These are phyloP conservation scores for Bolboschoenus planiculmis DNA, from an alignment of 176 grass and related monocot genomes.

Conservation along the genomic window DNA sequence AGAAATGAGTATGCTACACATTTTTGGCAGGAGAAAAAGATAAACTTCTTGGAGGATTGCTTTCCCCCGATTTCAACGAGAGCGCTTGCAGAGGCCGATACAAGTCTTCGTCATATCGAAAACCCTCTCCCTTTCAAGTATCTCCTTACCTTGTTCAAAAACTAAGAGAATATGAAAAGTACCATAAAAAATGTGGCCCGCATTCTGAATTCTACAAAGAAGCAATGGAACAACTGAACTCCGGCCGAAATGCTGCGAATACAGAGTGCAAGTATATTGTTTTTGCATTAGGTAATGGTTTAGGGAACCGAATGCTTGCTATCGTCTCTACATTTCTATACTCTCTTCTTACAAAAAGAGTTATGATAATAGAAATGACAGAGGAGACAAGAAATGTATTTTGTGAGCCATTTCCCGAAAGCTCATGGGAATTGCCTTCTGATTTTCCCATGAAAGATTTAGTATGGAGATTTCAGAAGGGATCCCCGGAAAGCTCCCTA, in stretches of 20 bases:
- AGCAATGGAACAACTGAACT: conserved; percentile 45
- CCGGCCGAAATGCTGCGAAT: conserved; percentile 28
- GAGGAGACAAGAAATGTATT: conserved; percentile 44
- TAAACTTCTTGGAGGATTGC: conserved; percentile 53
- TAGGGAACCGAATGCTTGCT: conserved; percentile 67
- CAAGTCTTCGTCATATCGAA: conserved; percentile 24
- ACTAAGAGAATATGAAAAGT: conserved; percentile 56
- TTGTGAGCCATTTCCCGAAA: conserved; percentile 70
- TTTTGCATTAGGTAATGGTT: conserved; percentile 51
- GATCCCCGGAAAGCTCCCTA: conserved; percentile 39
- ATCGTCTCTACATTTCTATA: conserved; percentile 66
- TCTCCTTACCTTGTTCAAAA: conserved; percentile 40
- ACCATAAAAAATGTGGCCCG: conserved; percentile 55
- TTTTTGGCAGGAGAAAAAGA: conserved; percentile 21
- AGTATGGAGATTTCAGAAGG: conserved; percentile 25
- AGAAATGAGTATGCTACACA: neutral
- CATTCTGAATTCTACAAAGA: conserved; percentile 27
- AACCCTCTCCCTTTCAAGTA: conserved; percentile 33
- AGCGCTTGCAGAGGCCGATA: conserved; percentile 41
- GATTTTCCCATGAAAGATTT: conserved; percentile 58
- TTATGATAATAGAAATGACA: conserved; percentile 41
- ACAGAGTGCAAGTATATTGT: conserved; percentile 55
- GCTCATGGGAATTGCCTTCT: conserved; percentile 49
- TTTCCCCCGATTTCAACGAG: conserved; percentile 40
- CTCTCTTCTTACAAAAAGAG: conserved; percentile 67